A percentile compares a stretch with the other conserved stretches of the same genome.
These are phyloP conservation scores for Mycena metata DNA, from an alignment of 768 basidiomycete genomes.

Conservation along the genomic window DNA sequence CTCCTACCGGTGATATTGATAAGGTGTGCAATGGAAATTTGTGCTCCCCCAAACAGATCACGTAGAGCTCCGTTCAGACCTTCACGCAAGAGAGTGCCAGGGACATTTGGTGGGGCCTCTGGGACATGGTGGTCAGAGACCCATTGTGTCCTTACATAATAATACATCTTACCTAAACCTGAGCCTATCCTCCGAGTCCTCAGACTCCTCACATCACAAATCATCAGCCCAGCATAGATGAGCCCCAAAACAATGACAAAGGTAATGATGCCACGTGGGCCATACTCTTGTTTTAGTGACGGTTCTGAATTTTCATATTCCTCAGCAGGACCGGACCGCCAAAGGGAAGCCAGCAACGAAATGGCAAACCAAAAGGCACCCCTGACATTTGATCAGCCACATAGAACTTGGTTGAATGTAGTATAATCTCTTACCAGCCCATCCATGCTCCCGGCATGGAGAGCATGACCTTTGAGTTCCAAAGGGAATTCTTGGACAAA, in stretches of 20 bases:
- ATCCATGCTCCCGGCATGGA: not conserved
- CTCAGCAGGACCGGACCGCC: not conserved
- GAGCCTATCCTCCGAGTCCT: too few species aligned
- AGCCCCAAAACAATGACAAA: not conserved
- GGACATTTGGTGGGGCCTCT: not conserved
- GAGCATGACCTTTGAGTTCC: not conserved
- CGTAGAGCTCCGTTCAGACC: not conserved
- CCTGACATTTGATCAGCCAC: not conserved
- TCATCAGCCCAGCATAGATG: not conserved
- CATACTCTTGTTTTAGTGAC: not conserved
- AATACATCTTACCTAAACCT: not conserved
- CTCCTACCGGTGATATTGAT: not conserved
- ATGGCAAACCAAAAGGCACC: not conserved
- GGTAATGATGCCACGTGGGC: not conserved
- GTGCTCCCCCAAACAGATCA: not conserved
- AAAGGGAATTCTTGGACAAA: not conserved
- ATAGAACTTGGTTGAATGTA: too few species aligned
- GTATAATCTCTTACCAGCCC: not conserved
- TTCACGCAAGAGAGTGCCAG: not conserved
- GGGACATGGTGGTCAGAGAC: conserved; percentile 1
- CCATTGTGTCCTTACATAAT: not conserved
- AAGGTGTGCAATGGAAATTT: not conserved
- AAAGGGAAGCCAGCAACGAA: not conserved
- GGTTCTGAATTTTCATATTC: not conserved
- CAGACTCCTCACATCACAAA: not conserved